Base-by-base conservation (phyloP, 73 alveolate species). In the Paramecium pentaurelia region DNA sequence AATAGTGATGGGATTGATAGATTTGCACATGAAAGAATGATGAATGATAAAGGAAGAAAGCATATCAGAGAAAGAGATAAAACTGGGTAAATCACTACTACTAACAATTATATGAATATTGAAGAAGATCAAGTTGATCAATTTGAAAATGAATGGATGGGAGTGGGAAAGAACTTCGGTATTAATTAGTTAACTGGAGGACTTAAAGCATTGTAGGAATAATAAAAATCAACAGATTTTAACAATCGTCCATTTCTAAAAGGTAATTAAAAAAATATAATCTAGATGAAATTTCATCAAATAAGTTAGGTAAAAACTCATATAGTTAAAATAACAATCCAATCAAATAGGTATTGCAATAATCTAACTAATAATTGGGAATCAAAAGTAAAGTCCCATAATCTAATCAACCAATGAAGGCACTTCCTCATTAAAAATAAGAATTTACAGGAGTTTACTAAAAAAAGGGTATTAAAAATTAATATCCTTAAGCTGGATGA, bases 1-100 rank as follows among this genome's bases (percentile, higher is more conserved):
- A 77, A 77, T 42, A 77, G 71, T 42, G 40, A 42, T 77, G 71
- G 89, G 8, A 77, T 77, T 1, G 71, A 77, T 12, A 77, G 37
- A 77, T 36, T 77, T n/a, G 89, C 71, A 8, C 71, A 77, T 77
- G 89, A 77, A 44, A 77, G 42, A 77, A 9, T 20, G 49, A 40
- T 40, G 49, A 40, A 40, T 7, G 49, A 40, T 40, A 40, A 40
- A 40, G 49, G 49, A 40, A 40, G 12, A 40, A 40, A 40, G 12
- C 49, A 40, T 34, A 40, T 77, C 12, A 77, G 49, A 38, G 71
- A 77, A 42, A 37, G 71, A 77, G 71, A 77, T 44, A 34, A 27
- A 38, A 77, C 89, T 18, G 89, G 89, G 8, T 77, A 36, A 20
- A 16, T 77, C 1, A 27, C 32, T 9, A 77, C 71, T 0, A 36